phyloP scores from a whole-genome alignment of 371 early-diverging fungal genomes.

The Mucor indicus region DNA sequence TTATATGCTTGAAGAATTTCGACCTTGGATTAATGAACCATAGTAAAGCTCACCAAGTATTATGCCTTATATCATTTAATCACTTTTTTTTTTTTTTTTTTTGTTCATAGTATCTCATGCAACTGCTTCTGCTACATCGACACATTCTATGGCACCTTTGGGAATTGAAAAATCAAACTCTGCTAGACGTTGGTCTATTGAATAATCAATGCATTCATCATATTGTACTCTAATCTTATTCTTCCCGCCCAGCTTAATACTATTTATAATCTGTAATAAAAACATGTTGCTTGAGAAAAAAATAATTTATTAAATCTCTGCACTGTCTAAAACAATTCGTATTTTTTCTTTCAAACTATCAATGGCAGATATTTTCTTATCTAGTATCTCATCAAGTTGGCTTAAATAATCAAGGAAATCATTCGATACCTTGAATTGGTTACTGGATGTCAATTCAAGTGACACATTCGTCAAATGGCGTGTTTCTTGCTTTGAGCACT shows the following conservation, averaged over 20 bases:
- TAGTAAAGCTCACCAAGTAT: slow-evolving; percentile 16
- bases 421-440: slow-evolving; percentile 23
- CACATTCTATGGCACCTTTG: slow-evolving; percentile 25
- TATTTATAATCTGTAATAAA: no score
- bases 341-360: slow-evolving; percentile 40
- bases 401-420: slow-evolving; percentile 46
- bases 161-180: slow-evolving; percentile 26
- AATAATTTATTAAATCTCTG: slow-evolving; percentile 1
- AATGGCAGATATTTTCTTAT: slow-evolving; percentile 46
- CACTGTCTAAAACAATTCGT: slow-evolving; percentile 8
- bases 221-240: no score
- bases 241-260: neutral
- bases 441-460: slow-evolving; percentile 28
- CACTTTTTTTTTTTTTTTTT: neutral
- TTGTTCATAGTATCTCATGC: slow-evolving; percentile 23
- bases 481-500: slow-evolving; percentile 76
- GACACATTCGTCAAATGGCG: slow-evolving; percentile 75
- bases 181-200: slow-evolving; percentile 34
- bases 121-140: slow-evolving; percentile 24
- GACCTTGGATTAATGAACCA: slow-evolving; percentile 33
- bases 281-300: no score
- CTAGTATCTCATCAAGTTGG: slow-evolving; percentile 51
- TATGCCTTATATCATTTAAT: neutral
- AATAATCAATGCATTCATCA: no score
- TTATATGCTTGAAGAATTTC: slow-evolving; percentile 28